Evolutionary conservation across 1,139 yeast species (phyloP), one percentile per base, ranked within the genome.

Genomic region (Nakaseomyces nivariensis): DNA sequence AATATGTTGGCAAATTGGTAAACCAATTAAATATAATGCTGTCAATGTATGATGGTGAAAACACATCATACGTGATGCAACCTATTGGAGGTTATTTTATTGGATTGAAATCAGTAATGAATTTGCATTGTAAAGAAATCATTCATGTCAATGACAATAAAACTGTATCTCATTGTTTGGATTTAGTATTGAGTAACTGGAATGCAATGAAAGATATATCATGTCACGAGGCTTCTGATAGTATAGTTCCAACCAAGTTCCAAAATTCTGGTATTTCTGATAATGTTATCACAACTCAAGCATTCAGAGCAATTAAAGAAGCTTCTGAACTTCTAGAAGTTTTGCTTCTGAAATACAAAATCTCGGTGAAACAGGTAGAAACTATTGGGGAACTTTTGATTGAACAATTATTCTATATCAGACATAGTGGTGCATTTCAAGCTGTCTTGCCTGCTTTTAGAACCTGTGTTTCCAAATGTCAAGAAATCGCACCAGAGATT

Each of bases 361-460:
- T 63, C 22, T 43, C 56, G 0, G 37, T 53, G 6, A 54, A 56
- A 1, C 62, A 63, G 42, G 58, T 78, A 8, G 44, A 67, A 0
- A 54, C 56, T n/a, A 61, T 76, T 36, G 86, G 88, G 9, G 73
- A 76, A 1, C 60, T 84, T 10, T 67, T 86, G 5, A 73, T 82
- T 51, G 76, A 72, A 10, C 95, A 90, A 62, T 68, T 90, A 43
- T 76, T 87, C 3, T 73, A 79, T 0, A 84, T 89, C 6, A 80
- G 89, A 48, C 97, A 92, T 60, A 76, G 95, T 54, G 97, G 97
- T 37, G 96, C 97, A 0, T 85, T 90, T 55, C 82, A 95, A 3
- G 81, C 97, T 0, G 83, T 89, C 0, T 82, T 85, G 55, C 95
- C 96, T 1, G 78, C 92, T 0, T 86, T 85, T 57, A 74, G 81